A percentile compares a stretch with the other conserved stretches of the same genome.
These are phyloP conservation scores for Bonnemaisonia californica DNA, from an alignment of 31 red algal species.

Conservation along the genomic window DNA sequence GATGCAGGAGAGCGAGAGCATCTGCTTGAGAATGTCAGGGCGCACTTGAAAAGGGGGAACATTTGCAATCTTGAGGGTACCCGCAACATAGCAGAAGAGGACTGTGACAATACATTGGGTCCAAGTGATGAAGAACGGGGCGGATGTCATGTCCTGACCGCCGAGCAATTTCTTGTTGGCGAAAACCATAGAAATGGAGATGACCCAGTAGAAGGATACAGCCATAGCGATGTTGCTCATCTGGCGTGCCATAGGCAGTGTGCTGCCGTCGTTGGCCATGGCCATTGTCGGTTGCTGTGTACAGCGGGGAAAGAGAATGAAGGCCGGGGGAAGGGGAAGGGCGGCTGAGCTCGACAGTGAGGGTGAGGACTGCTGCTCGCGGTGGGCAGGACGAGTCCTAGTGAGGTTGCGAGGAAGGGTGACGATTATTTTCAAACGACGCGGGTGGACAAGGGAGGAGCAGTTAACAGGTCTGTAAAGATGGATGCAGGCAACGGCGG, in stretches of 20 bases:
- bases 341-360: no score
- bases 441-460: no score
- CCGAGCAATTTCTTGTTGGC: slow-evolving; percentile 91
- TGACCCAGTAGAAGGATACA: slow-evolving; percentile 93
- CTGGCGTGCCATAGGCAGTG: slow-evolving; percentile 53
- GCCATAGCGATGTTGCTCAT: slow-evolving; percentile 77
- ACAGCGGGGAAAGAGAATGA: background rate
- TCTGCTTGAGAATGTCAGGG: slow-evolving; percentile 59
- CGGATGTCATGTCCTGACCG: slow-evolving; percentile 58
- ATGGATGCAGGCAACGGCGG: no score
- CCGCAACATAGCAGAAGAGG: slow-evolving; percentile 68
- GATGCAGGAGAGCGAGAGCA: slow-evolving; percentile 85
- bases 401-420: no score
- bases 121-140: slow-evolving; percentile 97
- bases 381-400: no score
- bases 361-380: no score
- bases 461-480: no score
- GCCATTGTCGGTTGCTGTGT: slow-evolving; percentile 18
- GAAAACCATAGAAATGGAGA: slow-evolving; percentile 98
- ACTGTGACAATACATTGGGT: slow-evolving; percentile 91
- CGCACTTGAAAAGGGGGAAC: slow-evolving; percentile 87
- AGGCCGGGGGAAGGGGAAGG: background rate
- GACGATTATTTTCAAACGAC: no score
- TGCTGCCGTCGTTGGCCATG: no score
- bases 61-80: slow-evolving; percentile 38